These are phyloP conservation scores for Nothophytophthora sp. DNA, from an alignment of 352 stramenopile species.

Conservation along the genomic window DNA sequence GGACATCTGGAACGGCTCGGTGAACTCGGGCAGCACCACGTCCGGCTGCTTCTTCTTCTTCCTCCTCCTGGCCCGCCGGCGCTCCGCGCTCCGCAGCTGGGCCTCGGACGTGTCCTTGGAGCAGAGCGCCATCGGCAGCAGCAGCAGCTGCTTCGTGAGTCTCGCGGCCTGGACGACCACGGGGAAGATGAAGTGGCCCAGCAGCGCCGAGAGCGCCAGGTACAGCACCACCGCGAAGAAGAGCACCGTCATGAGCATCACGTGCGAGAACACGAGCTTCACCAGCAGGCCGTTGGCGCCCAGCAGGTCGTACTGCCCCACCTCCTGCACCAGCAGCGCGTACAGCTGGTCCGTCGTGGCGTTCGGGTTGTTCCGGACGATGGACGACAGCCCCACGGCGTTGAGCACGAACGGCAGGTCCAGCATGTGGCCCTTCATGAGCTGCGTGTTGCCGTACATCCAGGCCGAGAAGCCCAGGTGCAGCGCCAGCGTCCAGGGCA, in stretches of 20 bases:
- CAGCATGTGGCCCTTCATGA: slow-evolving; percentile 39
- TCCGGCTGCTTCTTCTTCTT: slow-evolving; percentile 12
- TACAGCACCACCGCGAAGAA: slow-evolving; percentile 27
- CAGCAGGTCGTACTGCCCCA: slow-evolving; percentile 29
- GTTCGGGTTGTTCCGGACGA: slow-evolving; percentile 21
- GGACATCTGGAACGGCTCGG: slow-evolving; percentile 39
- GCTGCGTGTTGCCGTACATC: slow-evolving; percentile 48
- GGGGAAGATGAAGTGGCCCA: slow-evolving; percentile 26
- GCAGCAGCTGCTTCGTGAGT: slow-evolving; percentile 13
- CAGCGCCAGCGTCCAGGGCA: slow-evolving; percentile 49
- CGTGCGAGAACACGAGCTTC: slow-evolving; percentile 52
- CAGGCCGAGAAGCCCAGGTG: slow-evolving; percentile 54
- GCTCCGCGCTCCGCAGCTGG: slow-evolving; percentile 1
- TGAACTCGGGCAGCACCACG: slow-evolving; percentile 43
- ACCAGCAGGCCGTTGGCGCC: slow-evolving; percentile 35
- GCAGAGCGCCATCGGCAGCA: slow-evolving; percentile 12
- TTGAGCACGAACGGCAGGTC: slow-evolving; percentile 34
- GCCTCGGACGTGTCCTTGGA: slow-evolving; percentile 12
- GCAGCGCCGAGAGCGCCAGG: slow-evolving; percentile 42
- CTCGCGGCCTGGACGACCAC: slow-evolving; percentile 20
- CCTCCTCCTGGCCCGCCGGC: slow-evolving; percentile 5
- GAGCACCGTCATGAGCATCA: slow-evolving; percentile 50
- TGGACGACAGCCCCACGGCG: slow-evolving; percentile 18
- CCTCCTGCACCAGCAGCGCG: slow-evolving; percentile 18
- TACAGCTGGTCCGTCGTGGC: slow-evolving; percentile 35